phyloP scores from a whole-genome alignment of 345 rosid species.

The Lagerstroemia speciosa region DNA sequence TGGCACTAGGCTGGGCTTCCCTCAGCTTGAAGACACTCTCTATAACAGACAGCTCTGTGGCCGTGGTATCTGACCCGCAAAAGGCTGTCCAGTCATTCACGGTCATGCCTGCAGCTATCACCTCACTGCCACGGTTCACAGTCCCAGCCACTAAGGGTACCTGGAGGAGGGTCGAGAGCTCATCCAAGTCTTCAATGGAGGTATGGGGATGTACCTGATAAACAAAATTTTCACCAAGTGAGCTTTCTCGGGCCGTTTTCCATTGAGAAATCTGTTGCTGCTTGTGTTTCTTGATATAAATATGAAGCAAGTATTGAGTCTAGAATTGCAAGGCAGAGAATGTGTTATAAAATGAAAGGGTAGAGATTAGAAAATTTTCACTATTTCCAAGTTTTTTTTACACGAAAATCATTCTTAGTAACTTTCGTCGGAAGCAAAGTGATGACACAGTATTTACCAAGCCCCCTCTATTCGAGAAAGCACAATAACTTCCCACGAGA shows the following conservation, averaged over 20 bases:
- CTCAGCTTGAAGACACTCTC: slow-evolving; percentile 90
- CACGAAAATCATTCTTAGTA: too few species aligned
- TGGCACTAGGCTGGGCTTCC: slow-evolving; percentile 78
- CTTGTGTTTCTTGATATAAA: too few species aligned
- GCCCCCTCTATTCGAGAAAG: slow-evolving; percentile 82
- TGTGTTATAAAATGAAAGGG: too few species aligned
- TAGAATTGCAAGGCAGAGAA: too few species aligned
- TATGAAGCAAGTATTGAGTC: too few species aligned
- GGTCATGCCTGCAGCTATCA: slow-evolving; percentile 69
- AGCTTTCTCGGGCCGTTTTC: background rate
- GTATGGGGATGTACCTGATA: slow-evolving; percentile 89
- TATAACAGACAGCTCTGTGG: slow-evolving; percentile 77
- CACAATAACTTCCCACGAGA: slow-evolving; percentile 85
- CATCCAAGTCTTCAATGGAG: slow-evolving; percentile 83
- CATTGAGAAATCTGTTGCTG: too few species aligned
- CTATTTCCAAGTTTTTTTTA: background rate
- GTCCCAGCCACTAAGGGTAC: slow-evolving; percentile 74
- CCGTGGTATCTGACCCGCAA: slow-evolving; percentile 92
- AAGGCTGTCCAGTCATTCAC: slow-evolving; percentile 90
- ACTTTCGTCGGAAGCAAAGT: too few species aligned
- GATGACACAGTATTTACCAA: slow-evolving; percentile 35
- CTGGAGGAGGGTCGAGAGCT: slow-evolving; percentile 89
- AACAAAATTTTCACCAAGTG: background rate
- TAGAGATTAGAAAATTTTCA: background rate
- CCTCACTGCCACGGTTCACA: slow-evolving; percentile 82